Conservation (phyloP, 2,329 filamentous ascomycete species). For the Aspergillus novoparasiticus region DNA sequence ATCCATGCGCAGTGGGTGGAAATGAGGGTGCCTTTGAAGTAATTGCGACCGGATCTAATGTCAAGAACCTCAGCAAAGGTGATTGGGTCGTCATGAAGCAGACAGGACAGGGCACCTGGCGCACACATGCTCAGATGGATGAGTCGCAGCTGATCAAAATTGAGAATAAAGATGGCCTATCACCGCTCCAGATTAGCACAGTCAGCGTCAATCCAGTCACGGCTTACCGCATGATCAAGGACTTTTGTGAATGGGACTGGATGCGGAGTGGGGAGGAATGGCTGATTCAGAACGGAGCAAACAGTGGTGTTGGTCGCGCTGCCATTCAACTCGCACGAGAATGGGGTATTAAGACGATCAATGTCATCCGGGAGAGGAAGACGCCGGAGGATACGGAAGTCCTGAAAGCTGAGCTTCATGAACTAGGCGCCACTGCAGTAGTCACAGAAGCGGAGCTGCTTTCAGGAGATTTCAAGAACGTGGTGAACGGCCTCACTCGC, state of each 20-base stretch:
- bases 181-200: slow-evolving; percentile 77
- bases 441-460: slow-evolving; percentile 63
- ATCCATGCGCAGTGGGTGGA: slow-evolving; percentile 64
- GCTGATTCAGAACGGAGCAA: slow-evolving; percentile 97
- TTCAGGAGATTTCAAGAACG: slow-evolving; percentile 47
- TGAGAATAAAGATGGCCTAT: slow-evolving; percentile 69
- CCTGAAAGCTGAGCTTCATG: slow-evolving; percentile 62
- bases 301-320: slow-evolving; percentile 86
- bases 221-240: slow-evolving; percentile 87
- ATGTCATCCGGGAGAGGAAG: slow-evolving; percentile 76
- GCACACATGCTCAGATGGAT: slow-evolving; percentile 78
- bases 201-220: slow-evolving; percentile 92
- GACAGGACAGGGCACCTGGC: slow-evolving; percentile 89
- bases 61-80: slow-evolving; percentile 67
- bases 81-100: slow-evolving; percentile 92
- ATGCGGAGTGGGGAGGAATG: slow-evolving; percentile 71
- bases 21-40: slow-evolving; percentile 96
- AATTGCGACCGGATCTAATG: slow-evolving; percentile 65
- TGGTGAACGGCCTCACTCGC: slow-evolving; percentile 68
- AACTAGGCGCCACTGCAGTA: slow-evolving; percentile 64
- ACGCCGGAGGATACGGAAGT: slow-evolving; percentile 65
- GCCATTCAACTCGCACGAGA: slow-evolving; percentile 83
- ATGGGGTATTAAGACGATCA: slow-evolving; percentile 91
- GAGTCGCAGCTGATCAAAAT: slow-evolving; percentile 68
- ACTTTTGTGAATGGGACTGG: slow-evolving; percentile 65